Evolutionary conservation across 441 rosid species (phyloP).

Genomic region (Populus hybrid): DNA sequence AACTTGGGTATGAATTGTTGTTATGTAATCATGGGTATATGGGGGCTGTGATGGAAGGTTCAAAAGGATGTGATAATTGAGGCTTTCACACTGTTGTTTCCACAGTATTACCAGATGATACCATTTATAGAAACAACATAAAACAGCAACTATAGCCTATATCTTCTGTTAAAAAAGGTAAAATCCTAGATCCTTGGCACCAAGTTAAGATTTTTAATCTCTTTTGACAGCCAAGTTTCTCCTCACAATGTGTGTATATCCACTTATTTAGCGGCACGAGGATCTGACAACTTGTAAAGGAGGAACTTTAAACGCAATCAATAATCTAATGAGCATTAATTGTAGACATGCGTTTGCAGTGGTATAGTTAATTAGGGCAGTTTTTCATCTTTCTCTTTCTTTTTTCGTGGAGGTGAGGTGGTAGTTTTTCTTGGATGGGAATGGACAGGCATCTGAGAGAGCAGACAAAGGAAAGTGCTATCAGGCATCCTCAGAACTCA

Average conservation of each 20-base stretch:
- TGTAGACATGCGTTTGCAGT: neutral
- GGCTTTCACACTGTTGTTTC: slow-evolving; percentile 25
- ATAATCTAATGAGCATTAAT: neutral
- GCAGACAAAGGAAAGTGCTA: slow-evolving; percentile 10
- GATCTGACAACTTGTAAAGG: neutral
- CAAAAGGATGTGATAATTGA: slow-evolving; percentile 20
- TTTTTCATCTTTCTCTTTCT: neutral
- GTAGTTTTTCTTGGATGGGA: slow-evolving; percentile 6
- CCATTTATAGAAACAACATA: slow-evolving; percentile 20
- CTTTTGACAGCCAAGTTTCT: neutral
- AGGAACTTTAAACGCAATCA: neutral
- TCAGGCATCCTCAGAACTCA: slow-evolving; percentile 3
- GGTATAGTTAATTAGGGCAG: neutral
- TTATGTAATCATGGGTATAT: slow-evolving; percentile 28
- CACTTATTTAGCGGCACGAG: neutral
- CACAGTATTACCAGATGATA: slow-evolving; percentile 20
- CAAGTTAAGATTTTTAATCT: neutral
- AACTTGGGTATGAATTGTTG: slow-evolving; percentile 28
- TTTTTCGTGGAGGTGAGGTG: neutral
- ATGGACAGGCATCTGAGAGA: slow-evolving; percentile 9
- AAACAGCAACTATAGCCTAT: slow-evolving; percentile 13
- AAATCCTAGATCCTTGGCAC: neutral
- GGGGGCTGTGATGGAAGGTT: slow-evolving; percentile 31
- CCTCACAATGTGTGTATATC: neutral
- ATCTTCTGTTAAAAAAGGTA: neutral